A percentile compares a stretch with the other conserved stretches of the same genome.
Evolutionary conservation across 257 asterid genomes (phyloP).

Genomic region (Solanum stenotomum): DNA sequence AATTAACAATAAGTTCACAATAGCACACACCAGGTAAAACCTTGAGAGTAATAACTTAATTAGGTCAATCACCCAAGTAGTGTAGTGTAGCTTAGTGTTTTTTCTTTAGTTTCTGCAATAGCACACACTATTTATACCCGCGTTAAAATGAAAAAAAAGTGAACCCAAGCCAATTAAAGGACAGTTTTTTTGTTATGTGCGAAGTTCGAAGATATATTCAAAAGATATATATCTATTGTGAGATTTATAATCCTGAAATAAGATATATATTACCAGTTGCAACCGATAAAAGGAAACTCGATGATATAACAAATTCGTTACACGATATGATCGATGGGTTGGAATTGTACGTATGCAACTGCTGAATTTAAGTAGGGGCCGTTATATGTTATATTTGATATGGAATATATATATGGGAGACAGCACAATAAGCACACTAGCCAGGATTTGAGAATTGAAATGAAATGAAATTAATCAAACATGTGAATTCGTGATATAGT

Average conservation of each 20-base stretch:
- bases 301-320: neutral
- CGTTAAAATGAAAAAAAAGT: neutral
- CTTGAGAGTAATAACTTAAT: too few relatives aligned
- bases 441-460: neutral
- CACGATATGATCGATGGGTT: too few relatives aligned
- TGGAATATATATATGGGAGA: conserved; percentile 50
- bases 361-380: neutral
- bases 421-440: conserved; percentile 59
- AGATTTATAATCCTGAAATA: too few relatives aligned
- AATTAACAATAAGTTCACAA: neutral
- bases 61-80: neutral
- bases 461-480: neutral
- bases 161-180: neutral
- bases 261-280: neutral
- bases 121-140: neutral
- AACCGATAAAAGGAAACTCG: neutral
- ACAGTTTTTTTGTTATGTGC: too few relatives aligned
- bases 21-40: too few relatives aligned
- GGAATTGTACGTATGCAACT: neutral
- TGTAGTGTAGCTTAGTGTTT: neutral
- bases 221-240: too few relatives aligned
- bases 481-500: conserved; percentile 17
- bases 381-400: neutral
- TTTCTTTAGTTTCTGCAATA: neutral
- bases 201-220: too few relatives aligned